Conservation (phyloP, 768 basidiomycete genomes). For the Pulveroboletus sp. region DNA sequence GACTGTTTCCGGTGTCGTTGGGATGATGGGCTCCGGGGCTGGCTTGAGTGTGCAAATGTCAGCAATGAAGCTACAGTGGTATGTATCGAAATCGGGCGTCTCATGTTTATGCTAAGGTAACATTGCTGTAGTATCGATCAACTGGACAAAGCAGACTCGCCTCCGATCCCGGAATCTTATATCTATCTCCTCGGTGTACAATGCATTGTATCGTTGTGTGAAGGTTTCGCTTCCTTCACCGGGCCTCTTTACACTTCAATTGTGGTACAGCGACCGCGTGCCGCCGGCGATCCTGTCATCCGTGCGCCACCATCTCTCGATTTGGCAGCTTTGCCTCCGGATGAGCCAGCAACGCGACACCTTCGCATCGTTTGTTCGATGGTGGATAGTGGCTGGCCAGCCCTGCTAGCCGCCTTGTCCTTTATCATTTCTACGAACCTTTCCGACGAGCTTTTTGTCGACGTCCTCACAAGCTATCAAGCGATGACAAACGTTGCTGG, state of each 20-base stretch:
- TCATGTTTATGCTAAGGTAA: background rate
- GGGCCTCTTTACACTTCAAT: slow-evolving; percentile 74
- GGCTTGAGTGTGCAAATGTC: slow-evolving; percentile 73
- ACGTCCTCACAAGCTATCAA: slow-evolving; percentile 79
- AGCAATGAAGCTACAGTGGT: slow-evolving; percentile 92
- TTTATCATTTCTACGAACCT: slow-evolving; percentile 89
- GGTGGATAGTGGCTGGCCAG: slow-evolving; percentile 89
- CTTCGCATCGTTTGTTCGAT: slow-evolving; percentile 69
- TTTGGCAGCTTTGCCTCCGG: slow-evolving; percentile 49
- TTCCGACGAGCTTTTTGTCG: slow-evolving; percentile 88
- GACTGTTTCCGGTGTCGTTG: slow-evolving; percentile 80
- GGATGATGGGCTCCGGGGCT: slow-evolving; percentile 72
- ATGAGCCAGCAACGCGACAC: slow-evolving; percentile 53
- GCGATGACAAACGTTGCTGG: slow-evolving; percentile 86
- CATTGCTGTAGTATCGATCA: slow-evolving; percentile 81
- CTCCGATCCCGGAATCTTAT: slow-evolving; percentile 90
- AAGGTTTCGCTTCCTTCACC: slow-evolving; percentile 75
- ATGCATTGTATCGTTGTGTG: slow-evolving; percentile 81
- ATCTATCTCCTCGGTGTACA: slow-evolving; percentile 91
- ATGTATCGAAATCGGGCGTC: slow-evolving; percentile 19
- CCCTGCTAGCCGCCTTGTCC: slow-evolving; percentile 84
- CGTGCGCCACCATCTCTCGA: slow-evolving; percentile 76
- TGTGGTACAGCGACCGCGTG: slow-evolving; percentile 61
- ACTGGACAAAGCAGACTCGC: slow-evolving; percentile 95
- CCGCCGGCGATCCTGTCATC: slow-evolving; percentile 60